Percentiles rank a stretch among this genome's conserved stretches.
phyloP scores from a whole-genome alignment of 192 early-diverging fungal genomes.

The Umbelopsis sp. region DNA sequence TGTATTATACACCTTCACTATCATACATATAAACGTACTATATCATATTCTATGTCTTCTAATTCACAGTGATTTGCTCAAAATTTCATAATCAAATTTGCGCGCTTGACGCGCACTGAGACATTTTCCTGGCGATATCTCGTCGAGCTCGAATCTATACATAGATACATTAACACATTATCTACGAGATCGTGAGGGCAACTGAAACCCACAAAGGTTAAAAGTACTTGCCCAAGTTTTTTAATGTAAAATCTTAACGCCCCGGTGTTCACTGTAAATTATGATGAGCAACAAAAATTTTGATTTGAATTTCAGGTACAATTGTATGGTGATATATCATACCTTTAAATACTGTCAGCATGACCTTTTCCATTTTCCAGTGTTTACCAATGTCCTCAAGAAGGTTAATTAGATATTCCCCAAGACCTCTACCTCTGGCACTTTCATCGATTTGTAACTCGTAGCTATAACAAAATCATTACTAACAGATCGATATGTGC shows the following conservation, averaged over 20 bases:
- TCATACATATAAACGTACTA: neutral
- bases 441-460: conserved; percentile 60
- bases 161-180: neutral
- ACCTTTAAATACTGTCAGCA: conserved; percentile 73
- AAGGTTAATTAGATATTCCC: conserved; percentile 55
- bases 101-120: conserved; percentile 52
- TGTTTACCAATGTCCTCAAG: conserved; percentile 51
- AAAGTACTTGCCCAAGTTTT: conserved; percentile 48
- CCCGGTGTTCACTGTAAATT: conserved; percentile 47
- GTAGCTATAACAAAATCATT: conserved; percentile 40
- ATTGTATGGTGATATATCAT: neutral
- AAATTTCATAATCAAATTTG: conserved; percentile 66
- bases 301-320: neutral
- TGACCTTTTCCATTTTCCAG: conserved; percentile 60
- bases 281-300: neutral
- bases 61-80: conserved; percentile 50
- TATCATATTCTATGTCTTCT: neutral
- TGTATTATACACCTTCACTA: neutral
- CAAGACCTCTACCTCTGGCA: conserved; percentile 53
- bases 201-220: too few relatives aligned
- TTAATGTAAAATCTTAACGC: conserved; percentile 66
- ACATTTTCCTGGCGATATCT: conserved; percentile 62
- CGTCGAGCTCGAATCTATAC: conserved; percentile 58
- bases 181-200: neutral
- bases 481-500: neutral